Evolutionary conservation across 2,329 filamentous ascomycete genomes (phyloP).

Genomic region (Stylonectria norvegica): DNA sequence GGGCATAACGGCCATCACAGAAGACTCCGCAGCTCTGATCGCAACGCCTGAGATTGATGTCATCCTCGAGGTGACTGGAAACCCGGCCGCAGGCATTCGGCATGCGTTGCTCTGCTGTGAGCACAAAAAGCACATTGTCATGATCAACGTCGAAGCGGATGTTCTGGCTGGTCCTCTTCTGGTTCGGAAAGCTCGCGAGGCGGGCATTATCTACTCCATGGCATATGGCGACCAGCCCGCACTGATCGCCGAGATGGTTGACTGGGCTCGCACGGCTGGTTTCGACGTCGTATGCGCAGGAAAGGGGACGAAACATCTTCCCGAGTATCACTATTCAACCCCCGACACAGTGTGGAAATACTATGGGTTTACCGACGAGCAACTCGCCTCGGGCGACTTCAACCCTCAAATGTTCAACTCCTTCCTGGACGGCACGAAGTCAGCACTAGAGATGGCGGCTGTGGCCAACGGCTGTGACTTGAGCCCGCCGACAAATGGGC

Average conservation of each 20-base stretch:
- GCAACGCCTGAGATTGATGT: slow-evolving; percentile 42
- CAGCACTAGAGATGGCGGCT: slow-evolving; percentile 45
- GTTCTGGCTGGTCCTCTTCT: slow-evolving; percentile 41
- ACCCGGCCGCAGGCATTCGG: slow-evolving; percentile 40
- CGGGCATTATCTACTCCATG: slow-evolving; percentile 46
- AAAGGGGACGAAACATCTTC: slow-evolving; percentile 45
- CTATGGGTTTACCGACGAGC: slow-evolving; percentile 44
- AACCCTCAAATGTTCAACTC: slow-evolving; percentile 49
- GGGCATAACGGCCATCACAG: slow-evolving; percentile 41
- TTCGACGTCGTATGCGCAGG: slow-evolving; percentile 44
- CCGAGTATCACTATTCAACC: slow-evolving; percentile 43
- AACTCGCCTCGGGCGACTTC: slow-evolving; percentile 40
- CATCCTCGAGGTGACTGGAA: slow-evolving; percentile 43
- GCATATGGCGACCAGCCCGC: slow-evolving; percentile 45
- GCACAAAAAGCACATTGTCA: slow-evolving; percentile 47
- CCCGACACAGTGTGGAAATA: slow-evolving; percentile 46
- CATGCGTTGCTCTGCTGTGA: slow-evolving; percentile 44
- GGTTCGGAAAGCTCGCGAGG: slow-evolving; percentile 39
- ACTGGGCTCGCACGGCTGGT: slow-evolving; percentile 37
- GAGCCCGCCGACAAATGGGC: slow-evolving; percentile 36
- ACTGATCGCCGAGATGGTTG: slow-evolving; percentile 31
- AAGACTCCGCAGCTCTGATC: slow-evolving; percentile 40
- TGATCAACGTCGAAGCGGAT: slow-evolving; percentile 46
- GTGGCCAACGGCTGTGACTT: slow-evolving; percentile 45
- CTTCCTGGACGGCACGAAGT: slow-evolving; percentile 47